These are phyloP conservation scores for Dittrichia graveolens DNA, from an alignment of 129 eudicot genomes.

Conservation along the genomic window DNA sequence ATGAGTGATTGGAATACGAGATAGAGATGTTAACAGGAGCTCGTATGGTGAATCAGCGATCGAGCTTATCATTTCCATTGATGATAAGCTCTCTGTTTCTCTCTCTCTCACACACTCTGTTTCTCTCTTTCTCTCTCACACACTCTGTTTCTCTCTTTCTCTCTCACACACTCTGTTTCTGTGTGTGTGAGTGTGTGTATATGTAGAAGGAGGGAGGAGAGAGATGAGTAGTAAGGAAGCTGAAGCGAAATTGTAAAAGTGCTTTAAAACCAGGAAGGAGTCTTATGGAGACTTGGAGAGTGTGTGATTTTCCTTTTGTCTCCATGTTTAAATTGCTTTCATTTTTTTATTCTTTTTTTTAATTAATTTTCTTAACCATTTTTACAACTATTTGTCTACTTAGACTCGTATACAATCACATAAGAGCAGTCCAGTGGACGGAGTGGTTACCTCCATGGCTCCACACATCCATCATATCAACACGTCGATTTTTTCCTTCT, in stretches of 20 bases:
- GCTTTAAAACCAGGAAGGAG: background rate
- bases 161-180: background rate
- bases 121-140: background rate
- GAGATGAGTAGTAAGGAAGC: slow-evolving; percentile 24
- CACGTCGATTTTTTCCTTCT: no score
- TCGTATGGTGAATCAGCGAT: slow-evolving; percentile 52
- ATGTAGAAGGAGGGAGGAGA: background rate
- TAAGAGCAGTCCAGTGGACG: no score
- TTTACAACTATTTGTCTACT: background rate
- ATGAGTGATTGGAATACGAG: slow-evolving; percentile 66
- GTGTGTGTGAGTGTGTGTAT: background rate
- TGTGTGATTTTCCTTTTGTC: slow-evolving; percentile 17
- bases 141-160: background rate
- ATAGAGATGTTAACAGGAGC: slow-evolving; percentile 56
- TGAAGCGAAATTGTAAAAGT: slow-evolving; percentile 16
- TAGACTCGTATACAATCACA: no score
- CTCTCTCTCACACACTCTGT: background rate
- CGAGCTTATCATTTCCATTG: slow-evolving; percentile 32
- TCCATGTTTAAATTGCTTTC: background rate
- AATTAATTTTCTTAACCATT: background rate
- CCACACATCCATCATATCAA: no score
- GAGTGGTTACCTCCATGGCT: no score
- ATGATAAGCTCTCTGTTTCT: slow-evolving; percentile 15
- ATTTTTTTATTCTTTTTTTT: background rate
- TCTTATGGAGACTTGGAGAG: slow-evolving; percentile 12